A percentile compares a stretch with the other conserved stretches of the same genome.
These are phyloP conservation scores for Calocybe indica DNA, from an alignment of 768 basidiomycete genomes.

Conservation along the genomic window DNA sequence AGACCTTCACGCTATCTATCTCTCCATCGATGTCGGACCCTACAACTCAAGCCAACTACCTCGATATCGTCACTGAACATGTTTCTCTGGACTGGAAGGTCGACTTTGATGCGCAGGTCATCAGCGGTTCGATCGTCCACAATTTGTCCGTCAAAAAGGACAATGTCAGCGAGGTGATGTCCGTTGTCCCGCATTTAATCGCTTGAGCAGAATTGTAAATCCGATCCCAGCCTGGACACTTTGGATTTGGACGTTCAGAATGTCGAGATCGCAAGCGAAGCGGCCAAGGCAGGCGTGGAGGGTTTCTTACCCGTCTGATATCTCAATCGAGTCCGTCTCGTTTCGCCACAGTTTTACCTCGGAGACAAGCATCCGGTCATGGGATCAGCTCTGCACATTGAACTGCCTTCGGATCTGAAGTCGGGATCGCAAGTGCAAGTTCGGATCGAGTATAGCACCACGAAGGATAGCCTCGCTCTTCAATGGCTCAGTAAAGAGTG, in stretches of 20 bases:
- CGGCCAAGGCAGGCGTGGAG: constrained; percentile 35
- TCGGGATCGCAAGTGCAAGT: constrained; percentile 47
- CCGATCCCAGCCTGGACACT: constrained; percentile 60
- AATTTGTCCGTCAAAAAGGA: constrained; percentile 48
- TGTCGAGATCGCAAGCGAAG: constrained; percentile 46
- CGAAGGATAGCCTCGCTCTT: constrained; percentile 66
- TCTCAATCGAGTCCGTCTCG: neutral
- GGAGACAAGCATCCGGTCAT: constrained; percentile 59
- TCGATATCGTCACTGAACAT: constrained; percentile 57
- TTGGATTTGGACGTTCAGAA: constrained; percentile 54
- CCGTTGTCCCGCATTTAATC: constrained; percentile 12
- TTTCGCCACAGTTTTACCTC: constrained; percentile 39
- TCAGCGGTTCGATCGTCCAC: constrained; percentile 65
- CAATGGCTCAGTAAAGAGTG: constrained; percentile 87
- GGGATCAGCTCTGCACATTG: constrained; percentile 70
- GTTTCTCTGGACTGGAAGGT: constrained; percentile 73
- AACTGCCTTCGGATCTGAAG: constrained; percentile 37
- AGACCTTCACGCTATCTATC: too few species aligned
- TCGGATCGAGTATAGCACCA: constrained; percentile 65
- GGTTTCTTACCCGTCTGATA: neutral
- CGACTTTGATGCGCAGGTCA: constrained; percentile 55
- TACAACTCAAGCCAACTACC: constrained; percentile 79
- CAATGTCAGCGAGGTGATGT: constrained; percentile 57
- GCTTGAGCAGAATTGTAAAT: neutral
- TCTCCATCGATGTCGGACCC: constrained; percentile 37